Percentiles rank a stretch among this genome's conserved stretches.
These are phyloP conservation scores for Trichosanthes cucumerina DNA, from an alignment of 306 rosid species.

Conservation along the genomic window DNA sequence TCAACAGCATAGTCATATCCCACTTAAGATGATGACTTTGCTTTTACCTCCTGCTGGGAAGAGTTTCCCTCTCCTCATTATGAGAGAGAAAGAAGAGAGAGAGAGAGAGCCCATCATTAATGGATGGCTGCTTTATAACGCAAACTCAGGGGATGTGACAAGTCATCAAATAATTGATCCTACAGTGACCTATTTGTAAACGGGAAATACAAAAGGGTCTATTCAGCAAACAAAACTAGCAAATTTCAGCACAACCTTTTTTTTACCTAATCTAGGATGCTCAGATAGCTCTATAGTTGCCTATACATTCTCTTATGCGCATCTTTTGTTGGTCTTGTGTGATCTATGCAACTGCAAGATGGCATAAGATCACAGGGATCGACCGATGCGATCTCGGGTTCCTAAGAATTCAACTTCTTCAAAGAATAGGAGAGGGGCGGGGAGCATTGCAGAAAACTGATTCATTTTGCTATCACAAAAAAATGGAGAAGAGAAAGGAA, in stretches of 20 bases:
- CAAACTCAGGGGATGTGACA: constrained; percentile 51
- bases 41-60: constrained; percentile 36
- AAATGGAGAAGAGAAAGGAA: background rate
- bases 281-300: background rate
- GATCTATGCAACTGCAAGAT: background rate
- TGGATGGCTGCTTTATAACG: constrained; percentile 16
- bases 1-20: constrained; percentile 63
- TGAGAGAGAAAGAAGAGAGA: constrained; percentile 3
- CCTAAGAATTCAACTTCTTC: background rate
- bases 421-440: constrained; percentile 9
- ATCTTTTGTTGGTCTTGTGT: background rate
- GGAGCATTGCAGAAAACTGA: constrained; percentile 32
- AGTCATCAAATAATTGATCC: constrained; percentile 30
- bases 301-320: background rate
- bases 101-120: constrained; percentile 6
- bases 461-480: constrained; percentile 33
- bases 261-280: background rate
- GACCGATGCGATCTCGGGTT: background rate
- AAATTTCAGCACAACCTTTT: background rate
- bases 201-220: background rate
- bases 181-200: background rate
- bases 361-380: background rate
- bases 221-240: background rate
- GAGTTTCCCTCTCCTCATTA: background rate
- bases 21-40: constrained; percentile 41